Evolutionary conservation across 202 grass and related monocot species (phyloP), one percentile per base, ranked within the genome.

Genomic region (Panicum hallii): DNA sequence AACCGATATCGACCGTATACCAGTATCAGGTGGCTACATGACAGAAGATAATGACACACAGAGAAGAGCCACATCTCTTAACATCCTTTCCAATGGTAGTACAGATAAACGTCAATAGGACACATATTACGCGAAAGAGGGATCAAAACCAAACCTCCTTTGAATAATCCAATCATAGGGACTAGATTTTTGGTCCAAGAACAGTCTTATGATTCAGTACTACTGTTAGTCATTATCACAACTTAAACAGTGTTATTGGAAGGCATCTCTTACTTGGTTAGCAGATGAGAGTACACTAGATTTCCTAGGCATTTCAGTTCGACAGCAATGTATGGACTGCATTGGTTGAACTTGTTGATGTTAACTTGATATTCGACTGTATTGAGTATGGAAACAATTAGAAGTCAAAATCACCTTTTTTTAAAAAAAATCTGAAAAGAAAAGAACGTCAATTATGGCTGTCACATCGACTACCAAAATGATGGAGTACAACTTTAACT

Each of bases 321-420:
- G 50, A 79, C 42, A 83, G 36, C 58, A 56, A 79, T 41, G 32
- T 67, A 83, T 26, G 50, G 7, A 67, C 72, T 52, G 38, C 15
- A 54, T 68, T 76, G 23, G 36, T 87, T 63, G 53, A 56, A 79
- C 57, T 80, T 76, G 22, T 56, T 76, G 53, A 57, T 40, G 70
- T 70, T 64, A 63, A 84, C 79, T 38, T 75, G 68, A 74, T 38
- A 87, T 67, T 83, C 36, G 75, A 83, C 14, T 36, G 67, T 55
- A 54, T 28, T 30, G 5, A 74, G 28, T 68, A 75, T 19, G 0
- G 16, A 77, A 64, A 52, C 5, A 63, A 84, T 32, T 46, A 34
- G 43, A 57, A 19, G n/a, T 90, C 79, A 77, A 66, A 74, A 62
- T 69, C 44, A 61, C 23, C 44, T 63, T 80, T 32, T 32, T 87